Evolutionary conservation across 106 monocot species (phyloP).

Genomic region (Dendrobium huoshanense): DNA sequence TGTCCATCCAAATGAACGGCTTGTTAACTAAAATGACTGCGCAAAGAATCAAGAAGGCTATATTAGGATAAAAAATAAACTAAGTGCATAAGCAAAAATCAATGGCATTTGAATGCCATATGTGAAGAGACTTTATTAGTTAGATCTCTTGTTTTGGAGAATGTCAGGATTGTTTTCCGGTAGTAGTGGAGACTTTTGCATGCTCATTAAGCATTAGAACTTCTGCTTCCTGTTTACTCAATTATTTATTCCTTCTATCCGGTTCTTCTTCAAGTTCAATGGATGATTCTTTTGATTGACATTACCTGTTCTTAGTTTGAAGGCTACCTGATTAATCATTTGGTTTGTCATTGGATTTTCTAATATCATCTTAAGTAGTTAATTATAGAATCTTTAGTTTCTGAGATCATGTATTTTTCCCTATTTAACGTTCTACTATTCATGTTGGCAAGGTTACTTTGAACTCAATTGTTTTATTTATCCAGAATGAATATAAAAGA

Average conservation of each 20-base stretch:
- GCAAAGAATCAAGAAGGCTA: background rate
- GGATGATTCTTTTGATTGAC: background rate
- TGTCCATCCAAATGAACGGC: background rate
- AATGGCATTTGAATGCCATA: background rate
- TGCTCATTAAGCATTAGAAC: background rate
- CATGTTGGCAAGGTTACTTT: background rate
- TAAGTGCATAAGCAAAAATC: background rate
- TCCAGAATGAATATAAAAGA: constrained; percentile 66
- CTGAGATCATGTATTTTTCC: background rate
- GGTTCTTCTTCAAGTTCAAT: background rate
- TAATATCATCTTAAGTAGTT: background rate
- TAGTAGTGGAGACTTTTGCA: background rate
- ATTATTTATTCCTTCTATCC: background rate
- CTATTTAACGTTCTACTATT: background rate
- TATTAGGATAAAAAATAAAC: background rate
- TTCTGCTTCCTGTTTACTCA: background rate
- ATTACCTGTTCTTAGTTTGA: background rate
- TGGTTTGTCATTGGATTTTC: background rate
- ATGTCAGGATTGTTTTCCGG: background rate
- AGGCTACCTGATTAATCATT: constrained; percentile 1
- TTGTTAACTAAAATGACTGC: background rate
- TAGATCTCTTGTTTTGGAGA: background rate
- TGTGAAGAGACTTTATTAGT: background rate
- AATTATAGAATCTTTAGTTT: background rate
- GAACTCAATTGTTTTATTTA: background rate